Percentiles rank a stretch among this genome's conserved stretches.
Conservation (phyloP, 768 basidiomycete genomes). For the Auriculariales sp. region DNA sequence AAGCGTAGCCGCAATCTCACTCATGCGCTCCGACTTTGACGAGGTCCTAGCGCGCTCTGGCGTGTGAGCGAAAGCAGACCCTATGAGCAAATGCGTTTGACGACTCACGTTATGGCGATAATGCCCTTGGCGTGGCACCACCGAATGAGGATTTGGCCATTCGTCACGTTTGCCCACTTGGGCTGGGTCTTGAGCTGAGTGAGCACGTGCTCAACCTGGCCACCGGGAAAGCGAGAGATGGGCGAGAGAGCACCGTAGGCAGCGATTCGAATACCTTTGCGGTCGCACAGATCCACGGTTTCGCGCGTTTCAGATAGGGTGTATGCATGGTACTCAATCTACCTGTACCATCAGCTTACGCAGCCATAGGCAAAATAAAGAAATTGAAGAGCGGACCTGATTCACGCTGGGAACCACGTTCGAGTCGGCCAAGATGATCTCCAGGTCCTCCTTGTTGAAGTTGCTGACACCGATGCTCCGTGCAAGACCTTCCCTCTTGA, state of each 20-base stretch:
- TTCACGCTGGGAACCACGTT: conserved; percentile 61
- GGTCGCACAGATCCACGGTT: conserved; percentile 16
- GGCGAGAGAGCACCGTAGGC: conserved; percentile 29
- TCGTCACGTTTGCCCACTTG: conserved; percentile 3
- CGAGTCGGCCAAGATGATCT: conserved; percentile 53
- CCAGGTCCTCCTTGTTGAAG: conserved; percentile 52
- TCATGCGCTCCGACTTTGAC: conserved; percentile 18
- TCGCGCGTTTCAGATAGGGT: conserved; percentile 23
- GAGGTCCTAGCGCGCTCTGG: conserved; percentile 16
- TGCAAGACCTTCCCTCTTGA: conserved; percentile 29
- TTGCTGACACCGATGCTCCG: conserved; percentile 61
- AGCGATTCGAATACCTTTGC: conserved; percentile 23
- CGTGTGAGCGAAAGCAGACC: neutral
- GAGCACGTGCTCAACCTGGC: conserved; percentile 26
- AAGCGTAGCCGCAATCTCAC: conserved; percentile 12
- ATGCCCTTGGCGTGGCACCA: conserved; percentile 14
- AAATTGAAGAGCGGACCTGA: conserved; percentile 30
- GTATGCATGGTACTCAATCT: conserved; percentile 44
- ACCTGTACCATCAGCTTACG: neutral
- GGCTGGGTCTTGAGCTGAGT: conserved; percentile 12
- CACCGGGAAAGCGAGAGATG: conserved; percentile 40
- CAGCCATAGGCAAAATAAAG: neutral
- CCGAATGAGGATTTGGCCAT: conserved; percentile 8
- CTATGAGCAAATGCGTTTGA: conserved; percentile 8
- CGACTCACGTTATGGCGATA: conserved; percentile 19